Evolutionary conservation across 2,329 filamentous ascomycete species (phyloP).

Genomic region (Rhytidhysteron rufulum): DNA sequence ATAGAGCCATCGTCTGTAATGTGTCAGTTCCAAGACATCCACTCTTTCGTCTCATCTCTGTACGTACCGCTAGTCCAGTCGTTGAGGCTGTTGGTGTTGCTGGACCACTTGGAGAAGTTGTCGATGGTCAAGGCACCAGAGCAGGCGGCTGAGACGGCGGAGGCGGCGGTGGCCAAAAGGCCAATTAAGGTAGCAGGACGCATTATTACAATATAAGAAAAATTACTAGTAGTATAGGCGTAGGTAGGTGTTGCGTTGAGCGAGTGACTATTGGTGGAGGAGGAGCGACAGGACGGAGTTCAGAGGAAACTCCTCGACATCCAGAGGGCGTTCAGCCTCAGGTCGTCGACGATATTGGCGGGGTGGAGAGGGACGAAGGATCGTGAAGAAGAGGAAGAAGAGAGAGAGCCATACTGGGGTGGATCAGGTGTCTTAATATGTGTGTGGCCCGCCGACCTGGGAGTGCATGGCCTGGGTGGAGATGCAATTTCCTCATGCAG

Average conservation of each 20-base stretch:
- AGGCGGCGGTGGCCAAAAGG: slow-evolving; percentile 26
- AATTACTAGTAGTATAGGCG: too few species aligned
- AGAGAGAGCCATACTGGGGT: too few species aligned
- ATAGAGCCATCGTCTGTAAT: slow-evolving; percentile 50
- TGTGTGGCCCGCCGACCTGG: too few species aligned
- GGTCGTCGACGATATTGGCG: neutral
- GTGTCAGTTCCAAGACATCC: neutral
- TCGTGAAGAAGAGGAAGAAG: too few species aligned
- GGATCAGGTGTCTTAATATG: too few species aligned
- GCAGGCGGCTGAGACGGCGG: slow-evolving; percentile 30
- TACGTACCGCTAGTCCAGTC: slow-evolving; percentile 33
- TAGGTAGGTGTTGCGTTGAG: too few species aligned
- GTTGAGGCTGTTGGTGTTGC: slow-evolving; percentile 32
- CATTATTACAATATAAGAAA: slow-evolving; percentile 20
- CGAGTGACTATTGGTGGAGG: slow-evolving; percentile 18
- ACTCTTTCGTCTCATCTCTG: too few species aligned
- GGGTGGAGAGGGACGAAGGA: neutral
- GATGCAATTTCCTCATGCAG: too few species aligned
- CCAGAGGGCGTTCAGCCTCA: too few species aligned
- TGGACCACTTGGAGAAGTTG: slow-evolving; percentile 35
- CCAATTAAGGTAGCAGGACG: slow-evolving; percentile 25
- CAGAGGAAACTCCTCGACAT: slow-evolving; percentile 22
- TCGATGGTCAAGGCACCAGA: slow-evolving; percentile 33
- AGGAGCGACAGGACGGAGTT: slow-evolving; percentile 39
- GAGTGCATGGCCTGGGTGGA: too few species aligned